Conservation (phyloP, 305 asterid species). For the Fraxinus platypoda region DNA sequence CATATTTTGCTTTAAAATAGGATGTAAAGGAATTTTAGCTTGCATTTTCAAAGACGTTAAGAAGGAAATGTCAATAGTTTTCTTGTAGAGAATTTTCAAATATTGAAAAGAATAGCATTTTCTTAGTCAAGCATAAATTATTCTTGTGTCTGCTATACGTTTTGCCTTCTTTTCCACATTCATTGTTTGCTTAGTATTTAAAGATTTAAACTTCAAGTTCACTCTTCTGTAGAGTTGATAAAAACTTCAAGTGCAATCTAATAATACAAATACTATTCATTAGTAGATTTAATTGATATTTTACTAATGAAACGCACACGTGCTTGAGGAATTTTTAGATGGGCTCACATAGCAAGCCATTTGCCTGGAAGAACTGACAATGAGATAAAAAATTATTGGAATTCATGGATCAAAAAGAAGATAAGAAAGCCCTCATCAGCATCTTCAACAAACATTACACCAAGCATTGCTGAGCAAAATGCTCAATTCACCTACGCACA, state of each 20-base stretch:
- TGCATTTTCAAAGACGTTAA: constrained; percentile 39
- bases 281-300: neutral
- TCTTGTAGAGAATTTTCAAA: constrained; percentile 24
- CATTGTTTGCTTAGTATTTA: neutral
- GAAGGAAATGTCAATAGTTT: constrained; percentile 32
- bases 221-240: neutral
- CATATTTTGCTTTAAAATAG: neutral
- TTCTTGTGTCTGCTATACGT: constrained; percentile 17
- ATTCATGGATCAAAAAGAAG: constrained; percentile 93
- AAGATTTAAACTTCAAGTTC: constrained; percentile 8
- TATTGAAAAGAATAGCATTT: constrained; percentile 1
- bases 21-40: constrained; percentile 28
- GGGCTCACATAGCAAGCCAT: constrained; percentile 98
- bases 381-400: constrained; percentile 90
- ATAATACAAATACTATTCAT: neutral
- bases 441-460: constrained; percentile 25
- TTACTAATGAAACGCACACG: neutral
- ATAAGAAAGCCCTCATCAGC: constrained; percentile 47
- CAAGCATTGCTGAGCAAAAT: constrained; percentile 17
- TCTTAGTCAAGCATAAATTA: constrained; percentile 16
- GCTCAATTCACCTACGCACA: constrained; percentile 33
- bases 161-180: constrained; percentile 24
- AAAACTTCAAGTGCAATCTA: neutral
- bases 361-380: constrained; percentile 93
- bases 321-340: constrained; percentile 31